Conservation (phyloP, 176 grass and related monocot genomes). For the Cenchrus purpureus region DNA sequence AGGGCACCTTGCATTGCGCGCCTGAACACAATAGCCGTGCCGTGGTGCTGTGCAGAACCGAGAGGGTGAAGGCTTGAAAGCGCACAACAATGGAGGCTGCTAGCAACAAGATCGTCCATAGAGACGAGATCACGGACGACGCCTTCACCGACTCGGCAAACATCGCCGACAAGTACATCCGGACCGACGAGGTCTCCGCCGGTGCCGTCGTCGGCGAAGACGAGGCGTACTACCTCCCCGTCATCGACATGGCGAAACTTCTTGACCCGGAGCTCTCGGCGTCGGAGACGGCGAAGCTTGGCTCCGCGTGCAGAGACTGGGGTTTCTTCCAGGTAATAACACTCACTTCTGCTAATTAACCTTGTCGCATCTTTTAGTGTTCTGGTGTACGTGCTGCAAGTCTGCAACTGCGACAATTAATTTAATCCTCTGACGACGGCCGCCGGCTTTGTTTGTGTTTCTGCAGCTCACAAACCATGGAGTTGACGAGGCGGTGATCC, state of each 20-base stretch:
- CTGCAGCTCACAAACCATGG: slow-evolving; percentile 15
- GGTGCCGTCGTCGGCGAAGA: neutral
- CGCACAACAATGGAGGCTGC: neutral
- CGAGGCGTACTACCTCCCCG: slow-evolving; percentile 8
- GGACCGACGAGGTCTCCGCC: neutral
- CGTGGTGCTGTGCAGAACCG: too few species aligned
- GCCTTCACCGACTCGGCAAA: neutral
- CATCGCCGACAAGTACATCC: neutral
- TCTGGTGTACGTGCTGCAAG: too few species aligned
- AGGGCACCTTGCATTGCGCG: too few species aligned
- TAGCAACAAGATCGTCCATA: neutral
- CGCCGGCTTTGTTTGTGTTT: too few species aligned
- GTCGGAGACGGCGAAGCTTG: slow-evolving; percentile 8
- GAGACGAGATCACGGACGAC: neutral
- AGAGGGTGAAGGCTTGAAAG: too few species aligned
- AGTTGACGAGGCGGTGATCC: neutral
- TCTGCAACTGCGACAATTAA: too few species aligned
- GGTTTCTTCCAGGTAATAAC: slow-evolving; percentile 22
- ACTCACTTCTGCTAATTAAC: too few species aligned
- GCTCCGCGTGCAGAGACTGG: slow-evolving; percentile 11
- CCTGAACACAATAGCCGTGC: too few species aligned
- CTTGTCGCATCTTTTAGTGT: too few species aligned
- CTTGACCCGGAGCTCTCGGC: slow-evolving; percentile 8
- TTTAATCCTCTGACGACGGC: too few species aligned
- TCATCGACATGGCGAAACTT: slow-evolving; percentile 14